phyloP scores from a whole-genome alignment of 2,329 filamentous ascomycete species.

The Cadophora sp. region DNA sequence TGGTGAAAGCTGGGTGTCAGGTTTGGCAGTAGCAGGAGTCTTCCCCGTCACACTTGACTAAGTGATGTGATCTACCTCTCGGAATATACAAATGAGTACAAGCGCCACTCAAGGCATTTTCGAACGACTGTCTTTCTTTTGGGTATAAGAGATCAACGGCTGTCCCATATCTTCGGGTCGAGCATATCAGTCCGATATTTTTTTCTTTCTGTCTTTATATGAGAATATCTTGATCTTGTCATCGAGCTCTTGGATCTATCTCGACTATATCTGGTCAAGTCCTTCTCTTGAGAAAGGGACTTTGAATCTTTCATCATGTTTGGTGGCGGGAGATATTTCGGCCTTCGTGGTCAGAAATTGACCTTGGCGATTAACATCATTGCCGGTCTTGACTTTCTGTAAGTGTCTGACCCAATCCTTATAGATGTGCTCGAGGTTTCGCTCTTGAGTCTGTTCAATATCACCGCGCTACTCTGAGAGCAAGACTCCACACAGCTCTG shows the following conservation, averaged over 20 bases:
- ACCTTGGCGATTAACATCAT: slow-evolving; percentile 75
- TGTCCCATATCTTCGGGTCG: background rate
- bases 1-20: background rate
- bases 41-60: slow-evolving; percentile 7
- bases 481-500: no score
- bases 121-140: background rate
- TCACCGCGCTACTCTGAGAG: background rate
- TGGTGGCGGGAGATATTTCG: slow-evolving; percentile 57
- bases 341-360: slow-evolving; percentile 68
- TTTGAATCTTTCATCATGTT: slow-evolving; percentile 18
- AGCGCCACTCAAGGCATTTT: slow-evolving; percentile 3
- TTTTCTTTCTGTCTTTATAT: background rate
- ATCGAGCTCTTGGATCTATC: background rate
- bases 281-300: background rate
- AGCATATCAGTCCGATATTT: background rate
- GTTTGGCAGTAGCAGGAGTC: background rate
- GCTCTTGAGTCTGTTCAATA: background rate
- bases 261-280: background rate
- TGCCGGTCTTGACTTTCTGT: slow-evolving; percentile 75
- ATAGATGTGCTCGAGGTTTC: background rate
- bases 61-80: slow-evolving; percentile 15
- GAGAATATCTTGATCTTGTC: background rate
- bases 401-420: slow-evolving; percentile 54
- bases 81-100: slow-evolving; percentile 17
- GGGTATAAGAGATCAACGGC: slow-evolving; percentile 10